Percentiles rank a stretch among this genome's conserved stretches.
phyloP scores from a whole-genome alignment of 257 asterid genomes.

The Ophiorrhiza pumila region DNA sequence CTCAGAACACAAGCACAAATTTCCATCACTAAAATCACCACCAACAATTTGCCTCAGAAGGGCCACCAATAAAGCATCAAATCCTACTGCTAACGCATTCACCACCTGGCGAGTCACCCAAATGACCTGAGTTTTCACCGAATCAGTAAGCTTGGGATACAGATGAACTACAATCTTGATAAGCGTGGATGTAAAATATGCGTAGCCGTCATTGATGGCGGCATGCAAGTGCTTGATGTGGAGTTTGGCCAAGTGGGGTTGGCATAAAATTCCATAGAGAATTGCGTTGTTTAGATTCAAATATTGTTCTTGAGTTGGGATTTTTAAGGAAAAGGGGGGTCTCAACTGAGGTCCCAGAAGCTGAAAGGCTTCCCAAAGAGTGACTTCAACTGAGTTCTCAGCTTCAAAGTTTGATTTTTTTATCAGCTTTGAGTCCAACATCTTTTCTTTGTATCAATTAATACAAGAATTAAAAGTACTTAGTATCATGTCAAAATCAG shows the following conservation, averaged over 20 bases:
- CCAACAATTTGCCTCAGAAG: slow-evolving; percentile 72
- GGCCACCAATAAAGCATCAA: slow-evolving; percentile 58
- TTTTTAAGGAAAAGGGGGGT: slow-evolving; percentile 61
- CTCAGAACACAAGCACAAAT: slow-evolving; percentile 67
- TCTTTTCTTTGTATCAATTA: too few species aligned
- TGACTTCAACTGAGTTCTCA: slow-evolving; percentile 46
- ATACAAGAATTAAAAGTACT: too few species aligned
- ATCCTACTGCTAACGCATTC: slow-evolving; percentile 52
- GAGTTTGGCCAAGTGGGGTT: slow-evolving; percentile 41
- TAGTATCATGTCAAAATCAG: too few species aligned
- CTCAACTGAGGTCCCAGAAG: slow-evolving; percentile 48
- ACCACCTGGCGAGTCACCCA: slow-evolving; percentile 56
- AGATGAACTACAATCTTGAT: slow-evolving; percentile 47
- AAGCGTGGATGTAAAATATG: slow-evolving; percentile 51
- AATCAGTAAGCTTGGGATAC: slow-evolving; percentile 45
- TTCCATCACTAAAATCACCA: slow-evolving; percentile 65
- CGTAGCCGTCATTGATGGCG: slow-evolving; percentile 51
- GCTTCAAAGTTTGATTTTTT: too few species aligned
- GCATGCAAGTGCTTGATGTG: slow-evolving; percentile 74
- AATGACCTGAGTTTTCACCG: slow-evolving; percentile 50
- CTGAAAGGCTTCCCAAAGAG: slow-evolving; percentile 52
- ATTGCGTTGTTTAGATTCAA: slow-evolving; percentile 56
- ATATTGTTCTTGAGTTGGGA: slow-evolving; percentile 56
- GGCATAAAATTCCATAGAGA: slow-evolving; percentile 51
- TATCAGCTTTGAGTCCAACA: too few species aligned